Evolutionary conservation across 208 protist species (phyloP).

Genomic region (Trypanosoma rangeli): DNA sequence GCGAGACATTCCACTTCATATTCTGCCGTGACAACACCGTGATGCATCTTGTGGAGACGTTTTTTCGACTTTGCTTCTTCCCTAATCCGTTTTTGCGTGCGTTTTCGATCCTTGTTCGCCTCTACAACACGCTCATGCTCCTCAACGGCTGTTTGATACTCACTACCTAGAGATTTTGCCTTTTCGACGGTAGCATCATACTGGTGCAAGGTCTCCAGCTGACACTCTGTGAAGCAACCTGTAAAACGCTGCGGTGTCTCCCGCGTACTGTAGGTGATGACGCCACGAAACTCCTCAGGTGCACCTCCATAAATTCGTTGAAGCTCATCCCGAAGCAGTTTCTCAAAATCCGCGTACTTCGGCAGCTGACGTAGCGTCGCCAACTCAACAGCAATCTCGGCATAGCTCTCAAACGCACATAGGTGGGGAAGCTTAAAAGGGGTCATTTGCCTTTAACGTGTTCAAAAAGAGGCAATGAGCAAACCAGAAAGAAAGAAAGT

Average conservation of each 20-base stretch:
- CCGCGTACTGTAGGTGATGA: conserved; percentile 54
- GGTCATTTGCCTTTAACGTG: conserved; percentile 28
- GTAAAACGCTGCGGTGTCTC: conserved; percentile 33
- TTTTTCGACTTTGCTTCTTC: conserved; percentile 32
- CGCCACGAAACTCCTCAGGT: conserved; percentile 1
- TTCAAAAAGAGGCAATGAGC: neutral
- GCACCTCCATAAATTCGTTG: conserved; percentile 37
- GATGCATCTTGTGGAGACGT: conserved; percentile 22
- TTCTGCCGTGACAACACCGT: conserved; percentile 24
- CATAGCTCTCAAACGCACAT: conserved; percentile 33
- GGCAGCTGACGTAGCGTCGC: conserved; percentile 34
- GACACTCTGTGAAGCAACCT: conserved; percentile 35
- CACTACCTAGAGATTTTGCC: conserved; percentile 10
- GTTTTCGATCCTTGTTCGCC: conserved; percentile 23
- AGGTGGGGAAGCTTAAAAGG: conserved; percentile 66
- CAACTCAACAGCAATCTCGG: conserved; percentile 56
- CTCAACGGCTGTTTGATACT: conserved; percentile 17
- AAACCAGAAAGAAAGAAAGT: conserved; percentile 3
- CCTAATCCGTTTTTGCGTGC: conserved; percentile 24
- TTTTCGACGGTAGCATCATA: conserved; percentile 38
- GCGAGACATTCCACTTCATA: conserved; percentile 40
- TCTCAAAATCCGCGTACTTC: conserved; percentile 43
- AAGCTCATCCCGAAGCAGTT: conserved; percentile 48
- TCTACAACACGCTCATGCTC: conserved; percentile 23
- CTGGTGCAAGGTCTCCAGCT: conserved; percentile 43